Base-by-base conservation (phyloP, 1,284 basidiomycete species). In the Moesziomyces parantarcticus region DNA sequence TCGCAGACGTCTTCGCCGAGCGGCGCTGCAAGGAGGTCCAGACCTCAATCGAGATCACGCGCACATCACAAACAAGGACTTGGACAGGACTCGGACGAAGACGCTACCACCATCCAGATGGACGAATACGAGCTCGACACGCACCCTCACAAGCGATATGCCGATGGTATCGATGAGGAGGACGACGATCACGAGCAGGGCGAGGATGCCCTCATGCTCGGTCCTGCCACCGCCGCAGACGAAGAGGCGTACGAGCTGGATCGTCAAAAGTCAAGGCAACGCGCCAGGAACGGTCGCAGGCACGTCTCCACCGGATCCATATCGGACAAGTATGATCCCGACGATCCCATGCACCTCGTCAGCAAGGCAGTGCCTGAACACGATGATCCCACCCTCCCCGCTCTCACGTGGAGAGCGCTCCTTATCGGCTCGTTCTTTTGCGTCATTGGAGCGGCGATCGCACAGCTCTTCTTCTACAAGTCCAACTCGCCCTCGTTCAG, bases 381-480 rank as follows among this genome's bases (percentile, higher is more conserved):
- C 1, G 88, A 89, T 76, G 87, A 88, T 55, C 85, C 87, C 0
- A 79, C 84, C 0, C 69, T 88, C 2, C 87, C 87, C 0, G 86
- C 87, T 0, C 76, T 88, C 5, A 88, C 88, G 0, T 80, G 87
- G 36, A 81, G 88, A 26, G 86, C 86, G 3, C 61, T 88, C 5
- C 18, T 88, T 6, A 84, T 88, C n/a, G 88, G 88, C 1, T 83
- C 80, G 2, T 65, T 86, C 42, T 87, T 89, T 75, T 88, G 87
- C 61, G 69, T 87, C 16, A 74, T 88, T 1, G 88, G 88, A 7
- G 87, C 87, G 11, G 84, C 85, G 29, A 62, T 78, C 59, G 71
- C 73, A 3, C 72, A 81, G 64, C 66, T 80, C 14, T 81, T 81
- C 58, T 81, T 82, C 65, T 82, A 80, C 76, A 81, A 81, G 59